These are phyloP conservation scores for Blastobotrys buckinghamii DNA, from an alignment of 1,139 yeast genomes.

Conservation along the genomic window DNA sequence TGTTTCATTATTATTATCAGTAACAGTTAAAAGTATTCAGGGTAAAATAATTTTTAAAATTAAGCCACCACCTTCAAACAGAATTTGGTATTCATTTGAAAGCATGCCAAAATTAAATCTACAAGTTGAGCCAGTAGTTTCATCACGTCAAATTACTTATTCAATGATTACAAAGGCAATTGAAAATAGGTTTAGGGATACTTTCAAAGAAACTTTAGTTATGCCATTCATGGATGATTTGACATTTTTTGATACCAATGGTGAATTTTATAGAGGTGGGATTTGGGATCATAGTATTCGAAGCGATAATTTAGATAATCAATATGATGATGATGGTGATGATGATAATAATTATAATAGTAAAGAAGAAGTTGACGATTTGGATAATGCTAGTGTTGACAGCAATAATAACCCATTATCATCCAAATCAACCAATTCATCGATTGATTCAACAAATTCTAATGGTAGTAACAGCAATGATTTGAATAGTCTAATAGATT, in stretches of 20 bases:
- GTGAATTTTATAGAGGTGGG: constrained; percentile 81
- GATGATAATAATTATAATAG: background rate
- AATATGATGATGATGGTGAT: background rate
- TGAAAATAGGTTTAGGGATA: constrained; percentile 72
- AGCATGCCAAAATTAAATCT: constrained; percentile 69
- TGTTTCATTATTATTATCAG: constrained; percentile 68
- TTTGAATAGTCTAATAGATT: background rate
- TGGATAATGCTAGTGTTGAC: background rate
- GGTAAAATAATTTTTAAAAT: constrained; percentile 67
- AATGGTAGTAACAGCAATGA: background rate
- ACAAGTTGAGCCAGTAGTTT: constrained; percentile 80
- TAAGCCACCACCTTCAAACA: constrained; percentile 85
- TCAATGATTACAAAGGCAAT: constrained; percentile 74
- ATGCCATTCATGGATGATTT: constrained; percentile 87
- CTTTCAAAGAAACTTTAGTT: constrained; percentile 71
- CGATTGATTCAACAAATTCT: background rate
- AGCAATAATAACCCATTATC: background rate
- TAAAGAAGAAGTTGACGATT: background rate
- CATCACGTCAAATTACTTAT: constrained; percentile 74
- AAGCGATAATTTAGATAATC: background rate
- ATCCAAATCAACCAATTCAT: too few relatives aligned
- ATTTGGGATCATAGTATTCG: constrained; percentile 56
- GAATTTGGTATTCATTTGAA: constrained; percentile 88
- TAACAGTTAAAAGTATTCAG: constrained; percentile 58
- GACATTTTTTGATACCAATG: constrained; percentile 55